Conservation (phyloP, 306 rosid species). For the Fagus crenata region DNA sequence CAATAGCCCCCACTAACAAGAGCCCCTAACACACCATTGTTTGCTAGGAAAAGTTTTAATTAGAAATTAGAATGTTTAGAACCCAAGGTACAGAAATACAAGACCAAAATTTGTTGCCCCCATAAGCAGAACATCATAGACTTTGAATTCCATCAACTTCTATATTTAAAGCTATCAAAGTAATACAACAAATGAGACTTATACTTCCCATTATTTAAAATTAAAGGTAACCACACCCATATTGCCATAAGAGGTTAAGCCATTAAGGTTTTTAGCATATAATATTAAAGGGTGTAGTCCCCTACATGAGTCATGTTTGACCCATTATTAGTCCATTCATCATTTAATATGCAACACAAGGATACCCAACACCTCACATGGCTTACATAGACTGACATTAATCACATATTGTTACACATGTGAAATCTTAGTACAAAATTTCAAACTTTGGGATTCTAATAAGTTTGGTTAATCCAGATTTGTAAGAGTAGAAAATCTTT, state of each 20-base stretch:
- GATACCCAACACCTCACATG: conserved; percentile 69
- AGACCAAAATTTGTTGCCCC: conserved; percentile 51
- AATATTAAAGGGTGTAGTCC: conserved; percentile 39
- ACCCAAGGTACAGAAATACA: conserved; percentile 43
- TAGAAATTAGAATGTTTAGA: conserved; percentile 43
- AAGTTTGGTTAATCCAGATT: conserved; percentile 38
- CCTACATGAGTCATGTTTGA: conserved; percentile 59
- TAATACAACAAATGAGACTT: conserved; percentile 35
- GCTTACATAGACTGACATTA: conserved; percentile 67
- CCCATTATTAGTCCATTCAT: conserved; percentile 49
- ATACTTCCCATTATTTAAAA: conserved; percentile 29
- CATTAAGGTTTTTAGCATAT: conserved; percentile 8
- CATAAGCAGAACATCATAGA: conserved; percentile 49
- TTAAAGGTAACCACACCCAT: conserved; percentile 42
- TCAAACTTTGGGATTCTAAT: conserved; percentile 46
- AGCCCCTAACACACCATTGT: conserved; percentile 34
- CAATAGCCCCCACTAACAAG: conserved; percentile 52
- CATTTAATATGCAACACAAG: conserved; percentile 50
- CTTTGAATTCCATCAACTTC: conserved; percentile 43
- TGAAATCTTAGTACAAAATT: conserved; percentile 38
- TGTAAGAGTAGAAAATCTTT: conserved; percentile 50
- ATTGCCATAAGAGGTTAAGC: conserved; percentile 33
- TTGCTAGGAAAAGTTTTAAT: conserved; percentile 36
- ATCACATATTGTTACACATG: conserved; percentile 48
- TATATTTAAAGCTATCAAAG: conserved; percentile 38